phyloP scores from a whole-genome alignment of 2,329 filamentous ascomycete genomes.

The Calonectria fujianensis region DNA sequence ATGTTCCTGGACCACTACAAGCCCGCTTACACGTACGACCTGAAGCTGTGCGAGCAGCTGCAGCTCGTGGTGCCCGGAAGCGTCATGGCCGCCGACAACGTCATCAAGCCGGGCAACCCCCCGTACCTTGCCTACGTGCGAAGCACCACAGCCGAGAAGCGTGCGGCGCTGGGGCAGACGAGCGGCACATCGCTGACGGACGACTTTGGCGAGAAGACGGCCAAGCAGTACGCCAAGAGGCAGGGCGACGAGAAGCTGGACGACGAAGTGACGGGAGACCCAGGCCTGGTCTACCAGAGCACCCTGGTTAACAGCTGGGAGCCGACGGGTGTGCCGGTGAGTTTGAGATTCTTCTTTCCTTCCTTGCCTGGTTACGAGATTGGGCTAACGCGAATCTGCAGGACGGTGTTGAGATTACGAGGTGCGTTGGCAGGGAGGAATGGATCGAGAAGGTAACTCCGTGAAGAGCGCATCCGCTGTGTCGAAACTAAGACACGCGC shows the following conservation, averaged over 20 bases:
- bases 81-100: conserved; percentile 81
- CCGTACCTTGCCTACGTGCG: conserved; percentile 83
- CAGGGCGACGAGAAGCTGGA: conserved; percentile 64
- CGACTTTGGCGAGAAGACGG: conserved; percentile 64
- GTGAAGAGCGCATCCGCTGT: neutral
- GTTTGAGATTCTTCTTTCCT: conserved; percentile 52
- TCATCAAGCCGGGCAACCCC: conserved; percentile 83
- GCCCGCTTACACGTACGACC: conserved; percentile 82
- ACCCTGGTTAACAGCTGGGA: conserved; percentile 79
- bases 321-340: conserved; percentile 79
- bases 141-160: conserved; percentile 78
- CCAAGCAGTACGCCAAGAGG: conserved; percentile 75
- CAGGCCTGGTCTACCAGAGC: conserved; percentile 80
- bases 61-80: conserved; percentile 77
- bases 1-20: conserved; percentile 90
- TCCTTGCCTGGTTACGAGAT: neutral
- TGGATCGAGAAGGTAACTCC: conserved; percentile 39
- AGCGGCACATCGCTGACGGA: conserved; percentile 57
- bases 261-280: conserved; percentile 70
- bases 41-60: conserved; percentile 85
- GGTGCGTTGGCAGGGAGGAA: conserved; percentile 67
- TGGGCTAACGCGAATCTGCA: conserved; percentile 58
- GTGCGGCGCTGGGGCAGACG: conserved; percentile 57
- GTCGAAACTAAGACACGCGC: neutral
- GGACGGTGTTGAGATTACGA: conserved; percentile 81